These are phyloP conservation scores for Castanopsis chinensis DNA, from an alignment of 306 rosid genomes.

Conservation along the genomic window DNA sequence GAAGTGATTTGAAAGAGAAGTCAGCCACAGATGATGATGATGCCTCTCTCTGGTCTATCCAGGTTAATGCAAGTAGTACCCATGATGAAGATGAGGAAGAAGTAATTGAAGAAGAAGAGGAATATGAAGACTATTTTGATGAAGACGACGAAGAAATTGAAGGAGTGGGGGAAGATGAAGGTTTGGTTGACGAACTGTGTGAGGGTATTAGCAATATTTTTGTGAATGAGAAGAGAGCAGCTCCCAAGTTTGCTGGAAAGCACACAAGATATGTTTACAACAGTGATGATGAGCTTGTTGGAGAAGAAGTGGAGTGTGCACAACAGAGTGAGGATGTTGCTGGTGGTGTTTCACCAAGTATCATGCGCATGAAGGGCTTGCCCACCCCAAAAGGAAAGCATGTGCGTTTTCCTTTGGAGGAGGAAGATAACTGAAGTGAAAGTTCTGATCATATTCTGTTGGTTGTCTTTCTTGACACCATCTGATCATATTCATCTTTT, in stretches of 20 bases:
- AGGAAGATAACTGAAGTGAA: slow-evolving; percentile 10
- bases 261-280: slow-evolving; percentile 77
- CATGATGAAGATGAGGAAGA: slow-evolving; percentile 58
- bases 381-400: slow-evolving; percentile 93
- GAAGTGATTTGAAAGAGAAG: slow-evolving; percentile 21
- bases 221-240: slow-evolving; percentile 43
- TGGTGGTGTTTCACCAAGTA: slow-evolving; percentile 28
- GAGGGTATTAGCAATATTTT: slow-evolving; percentile 58
- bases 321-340: not conserved
- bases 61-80: slow-evolving; percentile 73
- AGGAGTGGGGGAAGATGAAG: slow-evolving; percentile 23
- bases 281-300: slow-evolving; percentile 76
- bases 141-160: slow-evolving; percentile 27
- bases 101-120: slow-evolving; percentile 28
- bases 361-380: slow-evolving; percentile 63
- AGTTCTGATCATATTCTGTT: not conserved
- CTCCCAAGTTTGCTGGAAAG: slow-evolving; percentile 60
- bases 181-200: slow-evolving; percentile 62
- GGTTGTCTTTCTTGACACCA: slow-evolving; percentile 43
- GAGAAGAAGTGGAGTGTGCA: slow-evolving; percentile 37
- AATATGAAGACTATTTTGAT: slow-evolving; percentile 17
- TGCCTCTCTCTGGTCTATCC: slow-evolving; percentile 85
- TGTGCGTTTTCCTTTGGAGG: slow-evolving; percentile 62
- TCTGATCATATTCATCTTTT: not conserved
- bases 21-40: slow-evolving; percentile 59